These are phyloP conservation scores for Rheum nobile DNA, from an alignment of 148 eudicot species.

Conservation along the genomic window DNA sequence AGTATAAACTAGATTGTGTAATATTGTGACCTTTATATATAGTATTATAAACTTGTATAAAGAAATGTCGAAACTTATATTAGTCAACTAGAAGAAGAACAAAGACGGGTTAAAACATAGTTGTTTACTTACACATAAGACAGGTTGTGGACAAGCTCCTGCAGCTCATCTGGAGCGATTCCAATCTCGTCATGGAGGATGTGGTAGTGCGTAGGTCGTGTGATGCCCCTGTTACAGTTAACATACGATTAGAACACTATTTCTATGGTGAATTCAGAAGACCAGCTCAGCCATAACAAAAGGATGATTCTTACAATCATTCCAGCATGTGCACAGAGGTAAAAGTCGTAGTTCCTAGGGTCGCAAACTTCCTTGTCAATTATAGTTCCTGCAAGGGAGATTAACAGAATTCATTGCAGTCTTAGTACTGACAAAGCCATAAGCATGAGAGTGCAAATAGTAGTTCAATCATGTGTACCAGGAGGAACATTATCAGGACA, in stretches of 20 bases:
- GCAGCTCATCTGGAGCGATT: constrained; percentile 25
- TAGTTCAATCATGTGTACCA: not conserved
- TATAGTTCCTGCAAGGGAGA: constrained; percentile 19
- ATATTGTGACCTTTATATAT: too few relatives aligned
- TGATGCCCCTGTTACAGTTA: constrained; percentile 20
- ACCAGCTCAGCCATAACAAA: not conserved
- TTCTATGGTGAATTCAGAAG: not conserved
- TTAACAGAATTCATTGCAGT: not conserved
- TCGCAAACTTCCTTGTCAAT: constrained; percentile 28
- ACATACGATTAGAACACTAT: not conserved
- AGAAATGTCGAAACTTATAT: too few relatives aligned
- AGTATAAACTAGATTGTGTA: too few relatives aligned
- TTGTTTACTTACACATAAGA: constrained; percentile 27
- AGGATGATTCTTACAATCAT: constrained; percentile 26
- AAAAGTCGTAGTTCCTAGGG: constrained; percentile 27
- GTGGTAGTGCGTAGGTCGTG: constrained; percentile 37
- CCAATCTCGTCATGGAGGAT: constrained; percentile 33
- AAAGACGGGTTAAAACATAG: not conserved
- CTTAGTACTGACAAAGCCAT: not conserved
- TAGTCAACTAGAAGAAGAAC: too few relatives aligned
- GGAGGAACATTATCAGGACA: constrained; percentile 32
- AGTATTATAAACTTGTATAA: too few relatives aligned
- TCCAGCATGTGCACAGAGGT: constrained; percentile 37
- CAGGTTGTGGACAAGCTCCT: constrained; percentile 32
- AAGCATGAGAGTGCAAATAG: not conserved